phyloP scores from a whole-genome alignment of 768 basidiomycete species.

The Phanerodontia chrysosporium region DNA sequence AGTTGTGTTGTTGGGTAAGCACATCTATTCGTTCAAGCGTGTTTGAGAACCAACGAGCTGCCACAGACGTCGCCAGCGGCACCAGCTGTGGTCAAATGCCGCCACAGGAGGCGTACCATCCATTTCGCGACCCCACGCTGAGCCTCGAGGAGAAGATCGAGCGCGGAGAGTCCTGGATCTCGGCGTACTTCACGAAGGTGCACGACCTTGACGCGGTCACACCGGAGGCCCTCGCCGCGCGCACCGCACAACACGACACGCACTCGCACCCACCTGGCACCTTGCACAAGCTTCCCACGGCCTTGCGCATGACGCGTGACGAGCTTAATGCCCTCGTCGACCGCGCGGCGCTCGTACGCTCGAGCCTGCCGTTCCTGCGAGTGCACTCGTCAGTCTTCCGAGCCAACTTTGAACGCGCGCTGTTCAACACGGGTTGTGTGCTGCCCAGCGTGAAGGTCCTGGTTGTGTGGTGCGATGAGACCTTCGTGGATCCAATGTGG shows the following conservation, averaged over 20 bases:
- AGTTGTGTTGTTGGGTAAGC: slow-evolving; percentile 5
- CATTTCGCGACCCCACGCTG: slow-evolving; percentile 7
- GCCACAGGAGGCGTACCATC: background rate
- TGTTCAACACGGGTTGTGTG: slow-evolving; percentile 1
- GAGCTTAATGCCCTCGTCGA: background rate
- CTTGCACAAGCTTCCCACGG: background rate
- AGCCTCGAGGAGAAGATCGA: background rate
- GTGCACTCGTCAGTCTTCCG: background rate
- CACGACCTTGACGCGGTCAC: background rate
- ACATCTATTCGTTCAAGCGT: background rate
- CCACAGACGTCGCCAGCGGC: background rate
- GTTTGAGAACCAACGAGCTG: background rate
- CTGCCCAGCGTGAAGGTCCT: slow-evolving; percentile 2
- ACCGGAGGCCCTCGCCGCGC: background rate
- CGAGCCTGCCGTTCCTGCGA: background rate
- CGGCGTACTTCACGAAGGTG: slow-evolving; percentile 5
- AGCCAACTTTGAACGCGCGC: slow-evolving; percentile 5
- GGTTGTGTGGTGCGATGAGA: slow-evolving; percentile 9
- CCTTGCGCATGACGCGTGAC: background rate
- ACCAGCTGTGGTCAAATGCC: background rate
- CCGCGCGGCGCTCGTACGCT: background rate
- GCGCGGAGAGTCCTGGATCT: slow-evolving; percentile 1
- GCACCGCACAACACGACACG: background rate
- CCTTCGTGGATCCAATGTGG: background rate
- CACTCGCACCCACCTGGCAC: background rate